Base-by-base conservation (phyloP, 2,329 filamentous ascomycete species). In the Neonectria punicea region DNA sequence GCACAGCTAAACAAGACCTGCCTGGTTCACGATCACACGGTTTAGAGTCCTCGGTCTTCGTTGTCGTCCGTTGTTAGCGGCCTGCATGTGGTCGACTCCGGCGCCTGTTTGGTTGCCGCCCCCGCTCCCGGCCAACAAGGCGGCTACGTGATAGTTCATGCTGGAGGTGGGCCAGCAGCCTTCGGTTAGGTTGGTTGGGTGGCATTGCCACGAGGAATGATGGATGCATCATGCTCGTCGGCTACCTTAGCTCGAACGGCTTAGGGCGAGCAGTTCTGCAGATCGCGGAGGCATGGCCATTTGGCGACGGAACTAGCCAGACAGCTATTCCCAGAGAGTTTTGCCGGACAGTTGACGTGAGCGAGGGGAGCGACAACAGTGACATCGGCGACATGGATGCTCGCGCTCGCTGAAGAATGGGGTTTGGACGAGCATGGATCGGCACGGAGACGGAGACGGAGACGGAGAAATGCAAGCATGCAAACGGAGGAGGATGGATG, bases 341-440 rank as follows among this genome's bases (percentile, higher is more conserved):
- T 16, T 36, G 34, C 34, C 34, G 34, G 34, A 36, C 34, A 16
- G 34, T 13, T 14, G 34, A 32, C 25, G 25, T 25, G 25, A 5
- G 25, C 25, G 25, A 25, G 25, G 25, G 10, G 30, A 32, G 30
- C 30, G 8, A 32, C 30, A 32, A 32, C 30, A 32, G 30, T 32
- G 30, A 32, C 30, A 32, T 32, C 7, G 30, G 30, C 3, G 30
- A 32, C 30, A 32, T 11, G 8, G 30, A 10, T 32, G 34, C 14
- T 36, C 34, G 34, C 14, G 13, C 14, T 36, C 14, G 34, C 13
- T 36, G 34, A 36, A 36, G 34, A 36, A 36, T 36, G 34, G 16
- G 36, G 2, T 32, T 50, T 25, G 25, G 47, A 50, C 47, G 47
- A 50, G 47, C 25, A 50, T 50, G 47, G 47, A 34, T 51, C 47